Conservation (phyloP, 768 basidiomycete species). For the Mycena albidolilacea region DNA sequence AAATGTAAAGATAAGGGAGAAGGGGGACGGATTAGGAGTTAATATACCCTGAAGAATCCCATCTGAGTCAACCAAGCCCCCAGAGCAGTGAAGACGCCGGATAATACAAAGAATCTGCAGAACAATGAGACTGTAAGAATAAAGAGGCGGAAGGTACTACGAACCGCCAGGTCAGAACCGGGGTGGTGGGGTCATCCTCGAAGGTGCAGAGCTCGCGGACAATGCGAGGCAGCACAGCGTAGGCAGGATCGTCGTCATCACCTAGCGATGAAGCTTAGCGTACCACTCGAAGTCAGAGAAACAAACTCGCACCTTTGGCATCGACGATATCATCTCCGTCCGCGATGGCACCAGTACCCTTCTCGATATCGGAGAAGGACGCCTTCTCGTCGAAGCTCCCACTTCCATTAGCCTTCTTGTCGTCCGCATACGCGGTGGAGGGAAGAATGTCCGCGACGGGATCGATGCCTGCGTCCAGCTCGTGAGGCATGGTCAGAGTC, state of each 20-base stretch:
- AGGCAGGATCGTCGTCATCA: conserved; percentile 44
- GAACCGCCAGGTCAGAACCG: conserved; percentile 46
- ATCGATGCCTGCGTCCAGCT: conserved; percentile 25
- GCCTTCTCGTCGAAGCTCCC: conserved; percentile 34
- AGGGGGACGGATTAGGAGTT: neutral
- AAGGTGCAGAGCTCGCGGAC: conserved; percentile 45
- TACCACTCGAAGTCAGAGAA: neutral
- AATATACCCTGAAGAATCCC: conserved; percentile 43
- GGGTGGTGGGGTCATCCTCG: conserved; percentile 43
- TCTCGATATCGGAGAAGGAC: conserved; percentile 31
- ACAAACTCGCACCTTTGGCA: conserved; percentile 31
- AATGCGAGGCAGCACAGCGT: conserved; percentile 41
- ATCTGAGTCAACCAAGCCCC: conserved; percentile 47
- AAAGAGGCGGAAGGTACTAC: neutral
- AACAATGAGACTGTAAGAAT: neutral
- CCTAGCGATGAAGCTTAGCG: conserved; percentile 23
- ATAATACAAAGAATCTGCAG: conserved; percentile 43
- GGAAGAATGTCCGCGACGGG: conserved; percentile 26
- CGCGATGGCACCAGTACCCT: conserved; percentile 15
- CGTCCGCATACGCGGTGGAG: conserved; percentile 24
- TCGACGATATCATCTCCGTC: conserved; percentile 35
- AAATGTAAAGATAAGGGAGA: neutral
- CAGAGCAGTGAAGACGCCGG: conserved; percentile 43
- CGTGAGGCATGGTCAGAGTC: conserved; percentile 31
- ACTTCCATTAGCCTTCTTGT: conserved; percentile 23